These are phyloP conservation scores for Euptelea pleiosperma DNA, from an alignment of 164 flowering plant species.

Conservation along the genomic window DNA sequence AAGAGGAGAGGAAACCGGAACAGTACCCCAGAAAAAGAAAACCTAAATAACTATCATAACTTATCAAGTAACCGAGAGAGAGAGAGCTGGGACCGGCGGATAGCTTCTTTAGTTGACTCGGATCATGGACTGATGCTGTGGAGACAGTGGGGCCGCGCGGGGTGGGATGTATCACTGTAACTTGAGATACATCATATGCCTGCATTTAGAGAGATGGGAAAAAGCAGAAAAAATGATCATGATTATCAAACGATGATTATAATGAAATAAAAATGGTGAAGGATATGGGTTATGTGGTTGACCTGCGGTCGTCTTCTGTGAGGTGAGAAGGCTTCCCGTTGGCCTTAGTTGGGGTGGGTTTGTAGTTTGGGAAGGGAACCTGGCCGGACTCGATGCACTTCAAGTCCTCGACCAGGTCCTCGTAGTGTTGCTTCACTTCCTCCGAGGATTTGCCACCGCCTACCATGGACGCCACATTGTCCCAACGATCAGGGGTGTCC, in stretches of 20 bases:
- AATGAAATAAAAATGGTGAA: neutral
- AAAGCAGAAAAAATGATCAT: neutral
- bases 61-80: too few relatives aligned
- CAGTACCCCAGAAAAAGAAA: too few relatives aligned
- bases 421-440: conserved; percentile 22
- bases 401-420: conserved; percentile 14
- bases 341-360: neutral
- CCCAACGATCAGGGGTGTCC: conserved; percentile 25
- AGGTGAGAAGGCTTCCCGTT: neutral
- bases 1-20: too few relatives aligned
- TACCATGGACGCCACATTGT: conserved; percentile 16
- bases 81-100: too few relatives aligned
- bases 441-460: conserved; percentile 16
- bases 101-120: too few relatives aligned
- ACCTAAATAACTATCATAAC: too few relatives aligned
- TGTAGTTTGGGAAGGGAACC: conserved; percentile 22
- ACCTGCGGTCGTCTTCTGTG: conserved; percentile 11
- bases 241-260: neutral
- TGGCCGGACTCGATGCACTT: conserved; percentile 21
- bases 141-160: too few relatives aligned
- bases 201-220: conserved; percentile 5
- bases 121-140: too few relatives aligned
- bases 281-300: too few relatives aligned
- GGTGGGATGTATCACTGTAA: conserved; percentile 10
- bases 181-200: conserved; percentile 17